These are phyloP conservation scores for Phoenix dactylifera DNA, from an alignment of 176 grass and related monocot species.

Conservation along the genomic window DNA sequence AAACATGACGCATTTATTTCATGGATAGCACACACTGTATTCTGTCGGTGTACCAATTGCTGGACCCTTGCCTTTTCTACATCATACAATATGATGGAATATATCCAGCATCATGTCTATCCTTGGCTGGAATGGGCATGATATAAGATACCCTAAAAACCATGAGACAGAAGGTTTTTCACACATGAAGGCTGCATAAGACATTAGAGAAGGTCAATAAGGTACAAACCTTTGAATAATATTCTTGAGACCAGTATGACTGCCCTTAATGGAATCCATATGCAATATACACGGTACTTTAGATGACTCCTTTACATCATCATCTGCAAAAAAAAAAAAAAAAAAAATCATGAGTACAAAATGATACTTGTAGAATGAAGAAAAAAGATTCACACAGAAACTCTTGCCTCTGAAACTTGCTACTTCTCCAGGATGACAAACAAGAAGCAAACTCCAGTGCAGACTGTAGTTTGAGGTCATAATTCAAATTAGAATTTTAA, in stretches of 20 bases:
- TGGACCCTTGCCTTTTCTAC: no score
- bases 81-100: no score
- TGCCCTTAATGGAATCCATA: slow-evolving; percentile 98
- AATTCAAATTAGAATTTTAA: no score
- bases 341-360: slow-evolving; percentile 8
- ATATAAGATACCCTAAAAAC: no score
- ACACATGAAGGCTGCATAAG: no score
- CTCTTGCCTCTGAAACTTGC: slow-evolving; percentile 38
- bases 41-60: no score
- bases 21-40: no score
- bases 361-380: slow-evolving; percentile 11
- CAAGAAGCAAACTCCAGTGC: slow-evolving; percentile 94
- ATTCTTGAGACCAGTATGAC: slow-evolving; percentile 83
- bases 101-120: no score
- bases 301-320: slow-evolving; percentile 21
- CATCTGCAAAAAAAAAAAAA: slow-evolving; percentile 47
- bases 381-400: slow-evolving; percentile 20
- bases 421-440: slow-evolving; percentile 92
- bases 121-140: no score
- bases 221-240: slow-evolving; percentile 83
- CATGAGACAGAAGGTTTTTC: no score
- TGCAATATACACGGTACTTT: slow-evolving; percentile 88
- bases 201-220: no score
- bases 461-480: slow-evolving; percentile 36
- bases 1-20: no score